These are phyloP conservation scores for Sesbania bispinosa DNA, from an alignment of 306 rosid species.

Conservation along the genomic window DNA sequence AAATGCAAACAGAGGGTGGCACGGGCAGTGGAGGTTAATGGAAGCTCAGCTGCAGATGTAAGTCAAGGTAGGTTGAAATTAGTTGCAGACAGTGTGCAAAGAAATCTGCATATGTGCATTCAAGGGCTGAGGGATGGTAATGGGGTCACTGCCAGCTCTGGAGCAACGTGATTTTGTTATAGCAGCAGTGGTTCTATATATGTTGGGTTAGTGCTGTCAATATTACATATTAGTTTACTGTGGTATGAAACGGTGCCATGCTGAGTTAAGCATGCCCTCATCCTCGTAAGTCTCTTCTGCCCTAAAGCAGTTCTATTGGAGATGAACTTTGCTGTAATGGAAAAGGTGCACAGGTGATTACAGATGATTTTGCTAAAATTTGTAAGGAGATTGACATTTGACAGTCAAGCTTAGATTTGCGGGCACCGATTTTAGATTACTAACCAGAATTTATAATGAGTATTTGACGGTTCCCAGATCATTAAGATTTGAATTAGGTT, in stretches of 20 bases:
- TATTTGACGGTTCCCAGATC: constrained; percentile 35
- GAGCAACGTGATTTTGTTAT: constrained; percentile 44
- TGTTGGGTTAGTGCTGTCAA: constrained; percentile 32
- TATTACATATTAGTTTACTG: constrained; percentile 7
- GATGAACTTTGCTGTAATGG: constrained; percentile 32
- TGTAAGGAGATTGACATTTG: constrained; percentile 23
- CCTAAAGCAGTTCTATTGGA: constrained; percentile 18
- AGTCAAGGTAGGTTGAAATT: constrained; percentile 93
- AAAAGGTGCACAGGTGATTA: constrained; percentile 16
- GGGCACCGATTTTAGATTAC: constrained; percentile 24
- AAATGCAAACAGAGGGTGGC: constrained; percentile 76
- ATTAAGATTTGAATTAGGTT: constrained; percentile 42
- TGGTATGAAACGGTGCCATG: constrained; percentile 11
- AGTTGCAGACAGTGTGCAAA: constrained; percentile 87
- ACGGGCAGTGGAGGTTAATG: constrained; percentile 63
- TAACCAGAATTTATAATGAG: constrained; percentile 39
- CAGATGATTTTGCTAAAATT: constrained; percentile 16
- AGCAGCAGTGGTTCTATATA: constrained; percentile 13
- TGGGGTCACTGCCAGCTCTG: constrained; percentile 61
- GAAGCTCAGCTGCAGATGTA: constrained; percentile 56
- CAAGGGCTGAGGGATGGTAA: constrained; percentile 85
- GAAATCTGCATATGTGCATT: constrained; percentile 66
- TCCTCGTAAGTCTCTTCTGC: constrained; percentile 11
- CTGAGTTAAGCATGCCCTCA: constrained; percentile 22
- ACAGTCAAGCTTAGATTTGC: constrained; percentile 25